Evolutionary conservation across 2,329 filamentous ascomycete genomes (phyloP), one percentile per base, ranked within the genome.

Genomic region (Orbilia oligospora): DNA sequence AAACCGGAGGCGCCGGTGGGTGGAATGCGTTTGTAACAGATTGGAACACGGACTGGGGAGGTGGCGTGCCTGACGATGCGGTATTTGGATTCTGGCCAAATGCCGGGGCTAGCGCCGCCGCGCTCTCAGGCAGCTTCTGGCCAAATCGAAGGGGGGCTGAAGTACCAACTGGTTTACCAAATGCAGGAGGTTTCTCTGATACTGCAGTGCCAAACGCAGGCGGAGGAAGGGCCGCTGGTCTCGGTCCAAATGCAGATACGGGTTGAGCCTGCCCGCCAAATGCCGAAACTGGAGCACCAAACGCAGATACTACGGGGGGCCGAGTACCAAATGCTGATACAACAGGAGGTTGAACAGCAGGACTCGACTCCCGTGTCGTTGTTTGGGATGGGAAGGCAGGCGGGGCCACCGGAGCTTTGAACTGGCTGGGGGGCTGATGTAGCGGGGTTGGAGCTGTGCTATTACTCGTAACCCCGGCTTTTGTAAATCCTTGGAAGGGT

Each of bases 401-500:
- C 44, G 73, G 67, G 18, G 44, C 63, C 33, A 27, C 33, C 18
- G 66, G 48, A 10, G 44, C 20, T 55, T 70, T 64, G 22, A 68
- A 67, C 24, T 55, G 63, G 30, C 41, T 55, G 27, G 70, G 14
- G 41, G n/a, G 22, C 38, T 5, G 51, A 8, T 2, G 38, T 1
- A 12, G 38, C 14, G 38, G 38, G 10, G 14, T 12, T 16, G 14
- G 12, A n/a, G 12, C 14, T 41, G 38, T 16, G 38, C 14, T 41
- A 48, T 8, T 33, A 48, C 12, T 33, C 5, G 53, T 27, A 8
- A 46, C 44, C 16, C 12, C 61, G 16, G 38, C 2, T 41, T 71
- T 72, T 10, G 67, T 12, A 51, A 71, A 78, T 0, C 55, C 63
- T 67, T 69, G 73, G 27, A 69, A 72, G 16, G 68, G 14, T 44